Evolutionary conservation across 805 yeast species (phyloP).

Genomic region (Kluyveromyces siamensis): DNA sequence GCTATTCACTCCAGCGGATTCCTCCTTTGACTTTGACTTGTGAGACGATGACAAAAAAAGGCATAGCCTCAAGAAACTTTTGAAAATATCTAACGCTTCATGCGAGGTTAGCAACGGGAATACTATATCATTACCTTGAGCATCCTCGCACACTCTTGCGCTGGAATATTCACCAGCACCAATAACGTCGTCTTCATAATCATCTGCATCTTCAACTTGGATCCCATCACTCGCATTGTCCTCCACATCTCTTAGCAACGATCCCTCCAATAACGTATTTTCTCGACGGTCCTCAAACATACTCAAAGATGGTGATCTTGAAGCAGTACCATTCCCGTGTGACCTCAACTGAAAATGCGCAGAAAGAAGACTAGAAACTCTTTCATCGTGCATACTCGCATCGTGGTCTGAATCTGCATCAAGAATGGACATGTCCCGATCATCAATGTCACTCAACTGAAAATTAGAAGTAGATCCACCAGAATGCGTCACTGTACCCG

Average conservation of each 20-base stretch:
- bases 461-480: conserved; percentile 22
- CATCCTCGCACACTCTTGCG: background rate
- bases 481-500: conserved; percentile 7
- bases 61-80: conserved; percentile 11
- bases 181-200: background rate
- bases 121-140: background rate
- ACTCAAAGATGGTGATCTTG: background rate
- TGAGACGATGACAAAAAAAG: conserved; percentile 6
- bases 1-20: background rate
- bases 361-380: background rate
- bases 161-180: background rate
- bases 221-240: background rate
- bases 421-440: conserved; percentile 1
- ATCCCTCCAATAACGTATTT: background rate
- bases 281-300: background rate
- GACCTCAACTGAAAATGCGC: background rate
- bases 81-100: conserved; percentile 11
- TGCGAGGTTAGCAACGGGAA: conserved; percentile 1
- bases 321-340: background rate
- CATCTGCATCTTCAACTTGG: background rate
- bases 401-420: conserved; percentile 2
- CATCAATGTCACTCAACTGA: conserved; percentile 19
- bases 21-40: background rate
- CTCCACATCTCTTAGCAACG: background rate
- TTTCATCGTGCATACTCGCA: background rate